These are phyloP conservation scores for Cordyceps militaris DNA, from an alignment of 2,329 filamentous ascomycete genomes.

Conservation along the genomic window DNA sequence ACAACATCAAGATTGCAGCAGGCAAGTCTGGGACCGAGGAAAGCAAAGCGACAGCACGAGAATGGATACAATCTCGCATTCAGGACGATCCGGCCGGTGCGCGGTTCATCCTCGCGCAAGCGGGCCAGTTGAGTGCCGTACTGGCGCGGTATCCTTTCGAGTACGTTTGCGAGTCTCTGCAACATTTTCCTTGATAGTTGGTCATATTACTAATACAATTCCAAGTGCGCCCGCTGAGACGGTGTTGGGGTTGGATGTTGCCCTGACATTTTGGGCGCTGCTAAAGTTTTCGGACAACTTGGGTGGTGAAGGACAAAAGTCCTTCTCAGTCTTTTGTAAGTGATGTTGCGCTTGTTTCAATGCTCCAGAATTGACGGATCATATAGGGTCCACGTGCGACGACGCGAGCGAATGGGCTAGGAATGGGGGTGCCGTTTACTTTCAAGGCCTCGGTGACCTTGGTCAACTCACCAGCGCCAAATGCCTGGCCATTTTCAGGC, in stretches of 20 bases:
- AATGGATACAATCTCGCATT: neutral
- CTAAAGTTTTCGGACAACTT: neutral
- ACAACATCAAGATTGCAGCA: conserved; percentile 6
- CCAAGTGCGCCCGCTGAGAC: conserved; percentile 3
- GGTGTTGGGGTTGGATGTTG: conserved; percentile 1
- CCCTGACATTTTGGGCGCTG: conserved; percentile 8
- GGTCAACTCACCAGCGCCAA: conserved; percentile 6
- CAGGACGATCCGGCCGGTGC: neutral
- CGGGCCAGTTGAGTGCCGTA: neutral
- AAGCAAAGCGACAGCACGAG: neutral
- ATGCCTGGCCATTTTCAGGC: neutral
- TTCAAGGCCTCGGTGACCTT: conserved; percentile 7
- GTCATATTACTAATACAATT: neutral
- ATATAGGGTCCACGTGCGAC: neutral
- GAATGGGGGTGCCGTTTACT: neutral
- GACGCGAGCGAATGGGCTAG: neutral
- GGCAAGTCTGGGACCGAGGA: conserved; percentile 9
- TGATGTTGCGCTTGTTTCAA: too few relatives aligned
- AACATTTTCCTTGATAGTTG: neutral
- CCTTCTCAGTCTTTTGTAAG: neutral
- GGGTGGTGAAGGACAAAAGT: neutral
- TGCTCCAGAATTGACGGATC: too few relatives aligned
- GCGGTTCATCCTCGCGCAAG: conserved; percentile 3
- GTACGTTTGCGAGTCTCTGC: neutral
- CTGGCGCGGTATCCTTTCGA: conserved; percentile 10